Evolutionary conservation across 202 grass and related monocot species (phyloP).

Genomic region (Elaeis oleifera): DNA sequence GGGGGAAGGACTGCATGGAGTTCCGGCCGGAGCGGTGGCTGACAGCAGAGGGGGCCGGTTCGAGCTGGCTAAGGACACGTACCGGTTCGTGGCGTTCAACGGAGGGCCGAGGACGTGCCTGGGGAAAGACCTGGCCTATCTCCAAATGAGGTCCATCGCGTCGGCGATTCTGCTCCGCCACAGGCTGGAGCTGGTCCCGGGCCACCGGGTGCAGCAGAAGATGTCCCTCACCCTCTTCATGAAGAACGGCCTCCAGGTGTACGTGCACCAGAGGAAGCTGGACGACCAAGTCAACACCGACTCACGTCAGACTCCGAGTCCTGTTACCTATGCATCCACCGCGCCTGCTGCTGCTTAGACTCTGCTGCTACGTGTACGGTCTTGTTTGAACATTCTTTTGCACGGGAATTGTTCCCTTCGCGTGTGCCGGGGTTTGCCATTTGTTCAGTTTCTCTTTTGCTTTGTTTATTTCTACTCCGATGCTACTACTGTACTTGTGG

Average conservation of each 20-base stretch:
- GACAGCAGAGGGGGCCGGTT: conserved; percentile 54
- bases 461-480: no score
- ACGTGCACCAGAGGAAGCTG: conserved; percentile 58
- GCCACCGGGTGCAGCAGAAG: conserved; percentile 93
- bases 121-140: conserved; percentile 91
- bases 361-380: no score
- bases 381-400: no score
- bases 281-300: conserved; percentile 12
- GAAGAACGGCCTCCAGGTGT: conserved; percentile 74
- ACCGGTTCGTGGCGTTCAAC: conserved; percentile 93
- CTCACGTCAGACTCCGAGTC: no score
- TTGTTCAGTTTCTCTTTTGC: no score
- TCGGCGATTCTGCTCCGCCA: conserved; percentile 84
- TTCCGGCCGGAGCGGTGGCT: conserved; percentile 88
- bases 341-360: no score
- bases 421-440: no score
- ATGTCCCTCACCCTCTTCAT: conserved; percentile 98
- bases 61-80: conserved; percentile 60
- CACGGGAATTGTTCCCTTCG: no score
- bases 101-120: conserved; percentile 82
- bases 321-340: no score
- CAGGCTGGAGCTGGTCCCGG: conserved; percentile 54
- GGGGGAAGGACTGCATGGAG: conserved; percentile 82
- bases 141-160: conserved; percentile 94
- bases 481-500: no score